Evolutionary conservation across 208 protist genomes (phyloP).

Genomic region (Leishmania tropica): DNA sequence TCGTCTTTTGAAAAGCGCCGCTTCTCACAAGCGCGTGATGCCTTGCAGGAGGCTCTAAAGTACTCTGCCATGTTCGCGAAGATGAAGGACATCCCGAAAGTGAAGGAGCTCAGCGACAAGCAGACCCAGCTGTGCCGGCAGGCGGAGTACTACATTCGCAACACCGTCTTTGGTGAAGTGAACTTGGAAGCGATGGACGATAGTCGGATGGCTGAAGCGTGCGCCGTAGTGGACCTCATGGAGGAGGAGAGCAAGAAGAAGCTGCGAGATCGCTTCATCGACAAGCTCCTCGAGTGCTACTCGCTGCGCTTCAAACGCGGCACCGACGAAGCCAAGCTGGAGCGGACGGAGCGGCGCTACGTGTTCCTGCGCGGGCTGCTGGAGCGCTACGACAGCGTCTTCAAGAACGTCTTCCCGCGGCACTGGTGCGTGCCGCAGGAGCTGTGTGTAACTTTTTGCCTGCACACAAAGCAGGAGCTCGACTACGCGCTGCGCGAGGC

Average conservation of each 20-base stretch:
- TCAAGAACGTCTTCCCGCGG: slow-evolving; percentile 81
- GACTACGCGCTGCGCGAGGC: slow-evolving; percentile 74
- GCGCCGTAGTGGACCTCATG: slow-evolving; percentile 89
- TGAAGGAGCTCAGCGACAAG: slow-evolving; percentile 89
- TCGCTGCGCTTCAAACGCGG: slow-evolving; percentile 83
- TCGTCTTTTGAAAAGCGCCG: slow-evolving; percentile 75
- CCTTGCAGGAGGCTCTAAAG: slow-evolving; percentile 84
- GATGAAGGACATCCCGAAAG: slow-evolving; percentile 85
- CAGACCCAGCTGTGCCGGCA: slow-evolving; percentile 76
- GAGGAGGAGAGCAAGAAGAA: slow-evolving; percentile 70
- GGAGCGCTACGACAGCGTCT: slow-evolving; percentile 78
- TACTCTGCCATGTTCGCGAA: slow-evolving; percentile 79
- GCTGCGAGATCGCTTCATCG: slow-evolving; percentile 89
- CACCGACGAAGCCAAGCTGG: slow-evolving; percentile 84
- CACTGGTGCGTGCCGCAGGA: slow-evolving; percentile 94
- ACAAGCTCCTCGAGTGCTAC: slow-evolving; percentile 86
- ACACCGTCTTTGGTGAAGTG: slow-evolving; percentile 82
- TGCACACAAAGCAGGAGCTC: slow-evolving; percentile 89
- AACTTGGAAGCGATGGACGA: slow-evolving; percentile 72
- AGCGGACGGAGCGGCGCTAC: slow-evolving; percentile 92
- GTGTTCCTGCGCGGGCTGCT: slow-evolving; percentile 86
- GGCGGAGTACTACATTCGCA: slow-evolving; percentile 85
- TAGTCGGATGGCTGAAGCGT: slow-evolving; percentile 82
- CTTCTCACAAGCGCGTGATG: slow-evolving; percentile 84
- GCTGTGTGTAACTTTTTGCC: slow-evolving; percentile 90